Base-by-base conservation (phyloP, 306 rosid genomes). In the Carpinus viminea region DNA sequence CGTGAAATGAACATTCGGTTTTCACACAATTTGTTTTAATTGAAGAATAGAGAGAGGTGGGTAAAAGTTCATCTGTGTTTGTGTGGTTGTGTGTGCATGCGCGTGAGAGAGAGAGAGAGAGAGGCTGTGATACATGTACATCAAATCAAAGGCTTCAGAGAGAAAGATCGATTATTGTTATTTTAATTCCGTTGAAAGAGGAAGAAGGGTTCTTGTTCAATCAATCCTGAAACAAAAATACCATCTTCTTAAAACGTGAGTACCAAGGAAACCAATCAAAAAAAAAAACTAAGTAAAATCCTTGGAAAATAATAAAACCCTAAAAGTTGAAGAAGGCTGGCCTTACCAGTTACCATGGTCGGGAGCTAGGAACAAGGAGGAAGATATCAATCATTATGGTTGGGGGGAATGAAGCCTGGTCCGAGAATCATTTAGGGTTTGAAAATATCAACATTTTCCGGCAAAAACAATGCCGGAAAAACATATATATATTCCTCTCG, bases 401-500 rank as follows among this genome's bases (percentile, higher is more conserved):
- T 86, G 84, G 83, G 96, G 85, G 91, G 91, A 85, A 91, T 91
- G 96, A 91, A 89, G 93, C 96, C 92, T 91, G 92, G 93, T 91
- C 92, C 96, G 92, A 91, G 90, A 87, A 71, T 79, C 85, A 79
- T 76, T 64, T 47, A 81, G 79, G 81, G 76, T 76, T 82, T 38
- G 31, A 18, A 66, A 66, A 18, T 66, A 66, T 66, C 48, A 38
- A 66, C 28, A 2, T 36, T 16, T 17, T 64, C 46, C 48, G 24
- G 71, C 16, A 38, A 24, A 2, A 54, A 78, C 34, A 31, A 31
- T 31, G 34, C 79, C 20, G 60, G 52, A 74, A 82, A 71, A 28
- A 24, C 26, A 24, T 24, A 55, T 61, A 55, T 61, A 76, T 36
- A 28, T 74, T 45, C 59, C 62, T 74, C 80, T 79, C 68, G 62